These are phyloP conservation scores for Kluyveromyces siamensis DNA, from an alignment of 805 yeast genomes.

Conservation along the genomic window DNA sequence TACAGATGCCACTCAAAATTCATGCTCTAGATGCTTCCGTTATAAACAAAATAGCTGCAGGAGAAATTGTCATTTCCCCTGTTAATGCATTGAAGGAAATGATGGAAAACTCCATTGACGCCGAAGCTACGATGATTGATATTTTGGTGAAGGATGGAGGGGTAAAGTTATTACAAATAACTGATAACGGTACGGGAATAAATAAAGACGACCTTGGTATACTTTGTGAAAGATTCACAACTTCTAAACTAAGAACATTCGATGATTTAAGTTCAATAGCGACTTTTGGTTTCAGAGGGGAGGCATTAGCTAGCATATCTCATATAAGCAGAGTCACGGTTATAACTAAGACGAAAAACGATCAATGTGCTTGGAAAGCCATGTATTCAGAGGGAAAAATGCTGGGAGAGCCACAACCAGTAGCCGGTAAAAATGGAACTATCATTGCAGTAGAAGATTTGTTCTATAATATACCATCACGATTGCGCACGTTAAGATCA, in stretches of 20 bases:
- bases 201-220: conserved; percentile 60
- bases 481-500: conserved; percentile 57
- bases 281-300: conserved; percentile 95
- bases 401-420: conserved; percentile 49
- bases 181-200: conserved; percentile 87
- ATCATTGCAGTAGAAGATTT: conserved; percentile 78
- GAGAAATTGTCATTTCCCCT: conserved; percentile 90
- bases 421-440: conserved; percentile 86
- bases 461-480: conserved; percentile 78
- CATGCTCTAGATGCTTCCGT: conserved; percentile 54
- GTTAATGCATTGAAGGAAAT: conserved; percentile 90
- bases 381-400: conserved; percentile 61
- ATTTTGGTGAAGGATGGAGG: conserved; percentile 90
- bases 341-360: conserved; percentile 54
- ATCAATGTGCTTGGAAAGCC: conserved; percentile 63
- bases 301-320: conserved; percentile 90
- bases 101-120: conserved; percentile 88
- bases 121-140: conserved; percentile 65
- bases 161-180: conserved; percentile 69
- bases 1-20: background rate
- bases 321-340: conserved; percentile 80
- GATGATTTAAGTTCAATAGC: conserved; percentile 64
- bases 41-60: conserved; percentile 91
- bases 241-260: conserved; percentile 68
- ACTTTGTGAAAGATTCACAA: conserved; percentile 87